Conservation (phyloP, 352 stramenopile species). For the Globisporangium nunn region DNA sequence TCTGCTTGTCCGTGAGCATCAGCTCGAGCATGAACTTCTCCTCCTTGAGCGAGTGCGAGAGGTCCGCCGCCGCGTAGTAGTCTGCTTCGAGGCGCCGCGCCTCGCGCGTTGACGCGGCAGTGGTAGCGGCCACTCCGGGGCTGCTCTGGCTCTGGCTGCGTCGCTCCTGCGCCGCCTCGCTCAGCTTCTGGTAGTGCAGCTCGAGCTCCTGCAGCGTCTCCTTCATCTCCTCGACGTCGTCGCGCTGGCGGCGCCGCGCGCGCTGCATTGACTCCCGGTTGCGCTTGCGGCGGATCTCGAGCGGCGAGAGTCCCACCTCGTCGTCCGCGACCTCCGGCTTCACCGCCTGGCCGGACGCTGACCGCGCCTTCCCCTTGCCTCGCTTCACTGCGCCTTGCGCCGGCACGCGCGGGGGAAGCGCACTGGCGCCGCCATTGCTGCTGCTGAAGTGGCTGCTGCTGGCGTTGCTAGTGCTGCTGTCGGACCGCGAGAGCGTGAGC, state of each 20-base stretch:
- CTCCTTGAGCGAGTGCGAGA: constrained; percentile 48
- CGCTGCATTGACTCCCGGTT: constrained; percentile 55
- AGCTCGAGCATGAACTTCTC: constrained; percentile 56
- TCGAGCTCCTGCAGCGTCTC: constrained; percentile 36
- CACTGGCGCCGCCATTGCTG: background rate
- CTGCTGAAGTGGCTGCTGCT: background rate
- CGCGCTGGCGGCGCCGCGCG: constrained; percentile 31
- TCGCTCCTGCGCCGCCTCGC: constrained; percentile 23
- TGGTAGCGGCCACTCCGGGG: background rate
- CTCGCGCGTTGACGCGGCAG: constrained; percentile 7
- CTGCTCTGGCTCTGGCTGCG: constrained; percentile 7
- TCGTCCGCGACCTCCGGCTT: constrained; percentile 14
- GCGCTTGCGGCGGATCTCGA: constrained; percentile 44
- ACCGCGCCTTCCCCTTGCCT: background rate
- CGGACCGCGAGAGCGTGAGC: constrained; percentile 1
- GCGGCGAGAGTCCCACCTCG: constrained; percentile 29
- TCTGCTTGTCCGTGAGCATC: constrained; percentile 16
- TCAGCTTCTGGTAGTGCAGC: constrained; percentile 34
- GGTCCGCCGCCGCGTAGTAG: constrained; percentile 43
- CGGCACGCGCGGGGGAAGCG: background rate
- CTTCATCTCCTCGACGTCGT: constrained; percentile 48
- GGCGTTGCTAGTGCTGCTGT: constrained; percentile 2
- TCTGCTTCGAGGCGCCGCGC: constrained; percentile 23
- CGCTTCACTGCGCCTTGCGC: constrained; percentile 4
- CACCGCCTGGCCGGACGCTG: background rate